Evolutionary conservation across 2,329 filamentous ascomycete species (phyloP).

Genomic region (Alternaria viburni): DNA sequence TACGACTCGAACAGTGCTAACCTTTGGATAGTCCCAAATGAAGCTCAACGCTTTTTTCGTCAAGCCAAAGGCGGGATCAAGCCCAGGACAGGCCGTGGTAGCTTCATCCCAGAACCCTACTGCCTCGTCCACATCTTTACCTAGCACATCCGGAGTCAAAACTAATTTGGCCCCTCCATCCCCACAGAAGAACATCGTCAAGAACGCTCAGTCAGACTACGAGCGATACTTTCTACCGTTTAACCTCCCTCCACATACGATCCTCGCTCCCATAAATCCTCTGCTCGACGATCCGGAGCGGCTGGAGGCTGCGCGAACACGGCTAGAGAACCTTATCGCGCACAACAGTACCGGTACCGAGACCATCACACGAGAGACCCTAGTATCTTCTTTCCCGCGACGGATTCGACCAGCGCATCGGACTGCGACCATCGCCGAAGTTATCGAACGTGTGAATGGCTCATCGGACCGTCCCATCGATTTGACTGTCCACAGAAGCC

Average conservation of each 20-base stretch:
- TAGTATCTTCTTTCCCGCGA: conserved; percentile 26
- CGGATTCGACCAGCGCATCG: conserved; percentile 20
- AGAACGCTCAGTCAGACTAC: conserved; percentile 50
- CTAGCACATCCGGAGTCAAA: conserved; percentile 22
- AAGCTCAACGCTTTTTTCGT: conserved; percentile 54
- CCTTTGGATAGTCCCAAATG: conserved; percentile 45
- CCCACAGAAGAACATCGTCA: conserved; percentile 40
- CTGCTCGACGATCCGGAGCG: conserved; percentile 39
- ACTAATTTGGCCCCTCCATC: conserved; percentile 41
- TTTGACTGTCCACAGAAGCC: conserved; percentile 48
- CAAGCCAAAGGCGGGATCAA: conserved; percentile 48
- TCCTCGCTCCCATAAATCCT: conserved; percentile 64
- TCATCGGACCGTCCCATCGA: conserved; percentile 52
- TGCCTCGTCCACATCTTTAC: conserved; percentile 33
- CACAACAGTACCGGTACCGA: conserved; percentile 22
- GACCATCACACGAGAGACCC: conserved; percentile 17
- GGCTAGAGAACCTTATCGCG: conserved; percentile 35
- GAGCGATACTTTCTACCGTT: conserved; percentile 79
- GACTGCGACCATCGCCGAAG: conserved; percentile 37
- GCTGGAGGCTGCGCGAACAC: conserved; percentile 32
- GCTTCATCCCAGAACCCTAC: conserved; percentile 43
- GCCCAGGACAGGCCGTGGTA: conserved; percentile 35
- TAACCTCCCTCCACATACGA: conserved; percentile 75
- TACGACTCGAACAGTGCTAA: conserved; percentile 23
- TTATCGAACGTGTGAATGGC: conserved; percentile 54